These are phyloP conservation scores for Aspergillus tanneri DNA, from an alignment of 2,329 filamentous ascomycete genomes.

Conservation along the genomic window DNA sequence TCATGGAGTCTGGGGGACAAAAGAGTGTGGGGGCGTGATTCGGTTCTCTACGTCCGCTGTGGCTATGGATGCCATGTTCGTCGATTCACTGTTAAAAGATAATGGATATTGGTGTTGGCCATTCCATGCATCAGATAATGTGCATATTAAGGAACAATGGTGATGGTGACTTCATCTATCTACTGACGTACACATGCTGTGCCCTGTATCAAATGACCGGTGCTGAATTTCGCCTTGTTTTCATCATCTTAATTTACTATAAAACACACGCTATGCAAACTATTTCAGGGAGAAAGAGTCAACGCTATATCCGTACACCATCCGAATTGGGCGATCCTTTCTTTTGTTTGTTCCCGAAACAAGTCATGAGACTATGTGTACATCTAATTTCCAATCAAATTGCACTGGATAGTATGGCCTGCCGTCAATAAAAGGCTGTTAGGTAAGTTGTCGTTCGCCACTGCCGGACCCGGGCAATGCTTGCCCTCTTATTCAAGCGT, in stretches of 20 bases:
- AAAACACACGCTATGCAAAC: constrained; percentile 19
- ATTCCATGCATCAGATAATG: too few species aligned
- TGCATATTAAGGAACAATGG: too few species aligned
- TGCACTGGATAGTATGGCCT: not conserved
- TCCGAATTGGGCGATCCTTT: not conserved
- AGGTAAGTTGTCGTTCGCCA: not conserved
- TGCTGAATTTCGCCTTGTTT: constrained; percentile 11
- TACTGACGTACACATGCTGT: too few species aligned
- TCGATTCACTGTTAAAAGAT: too few species aligned
- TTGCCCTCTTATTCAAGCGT: not conserved
- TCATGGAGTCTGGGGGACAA: too few species aligned
- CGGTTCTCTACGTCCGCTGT: too few species aligned
- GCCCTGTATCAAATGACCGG: too few species aligned
- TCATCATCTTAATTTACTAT: constrained; percentile 10
- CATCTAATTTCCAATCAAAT: constrained; percentile 7
- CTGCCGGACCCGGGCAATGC: not conserved
- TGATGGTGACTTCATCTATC: too few species aligned
- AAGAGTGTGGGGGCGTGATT: too few species aligned
- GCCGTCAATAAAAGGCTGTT: not conserved
- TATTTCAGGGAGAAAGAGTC: not conserved
- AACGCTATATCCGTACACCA: constrained; percentile 11
- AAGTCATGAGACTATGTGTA: constrained; percentile 8
- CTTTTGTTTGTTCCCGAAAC: constrained; percentile 1
- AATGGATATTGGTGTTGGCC: too few species aligned
- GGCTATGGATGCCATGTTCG: too few species aligned